Evolutionary conservation across 495 filamentous ascomycete species (phyloP).

Genomic region (Cryomyces minteri): DNA sequence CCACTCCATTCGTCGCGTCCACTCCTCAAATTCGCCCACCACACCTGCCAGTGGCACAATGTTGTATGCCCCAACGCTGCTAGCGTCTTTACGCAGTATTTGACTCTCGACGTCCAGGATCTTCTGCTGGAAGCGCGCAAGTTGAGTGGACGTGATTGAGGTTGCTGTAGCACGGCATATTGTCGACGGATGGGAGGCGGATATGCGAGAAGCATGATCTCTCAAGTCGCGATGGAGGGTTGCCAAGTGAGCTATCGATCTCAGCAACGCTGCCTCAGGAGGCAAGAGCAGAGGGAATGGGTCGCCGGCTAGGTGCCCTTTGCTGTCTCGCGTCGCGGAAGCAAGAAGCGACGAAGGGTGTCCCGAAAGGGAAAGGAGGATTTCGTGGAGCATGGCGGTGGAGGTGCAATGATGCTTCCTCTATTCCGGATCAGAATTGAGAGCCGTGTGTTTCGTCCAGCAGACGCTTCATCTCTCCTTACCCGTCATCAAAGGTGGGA

Average conservation of each 20-base stretch:
- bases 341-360: conserved; percentile 73
- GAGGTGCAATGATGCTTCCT: no score
- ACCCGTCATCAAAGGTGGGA: no score
- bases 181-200: conserved; percentile 48
- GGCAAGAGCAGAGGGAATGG: conserved; percentile 42
- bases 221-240: conserved; percentile 55
- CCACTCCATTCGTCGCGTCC: conserved; percentile 74
- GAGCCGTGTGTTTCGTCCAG: no score
- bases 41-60: conserved; percentile 81
- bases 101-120: conserved; percentile 67
- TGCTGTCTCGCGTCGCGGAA: conserved; percentile 15
- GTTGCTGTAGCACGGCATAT: conserved; percentile 81
- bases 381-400: conserved; percentile 78
- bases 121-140: conserved; percentile 62
- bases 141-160: conserved; percentile 51
- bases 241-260: conserved; percentile 54
- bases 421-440: no score
- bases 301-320: conserved; percentile 14
- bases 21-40: conserved; percentile 64
- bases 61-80: conserved; percentile 69
- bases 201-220: conserved; percentile 40
- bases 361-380: conserved; percentile 85
- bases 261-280: conserved; percentile 64
- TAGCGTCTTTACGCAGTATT: conserved; percentile 52
- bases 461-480: no score